Conservation (phyloP, 345 rosid species). For the Acer yangbiense region DNA sequence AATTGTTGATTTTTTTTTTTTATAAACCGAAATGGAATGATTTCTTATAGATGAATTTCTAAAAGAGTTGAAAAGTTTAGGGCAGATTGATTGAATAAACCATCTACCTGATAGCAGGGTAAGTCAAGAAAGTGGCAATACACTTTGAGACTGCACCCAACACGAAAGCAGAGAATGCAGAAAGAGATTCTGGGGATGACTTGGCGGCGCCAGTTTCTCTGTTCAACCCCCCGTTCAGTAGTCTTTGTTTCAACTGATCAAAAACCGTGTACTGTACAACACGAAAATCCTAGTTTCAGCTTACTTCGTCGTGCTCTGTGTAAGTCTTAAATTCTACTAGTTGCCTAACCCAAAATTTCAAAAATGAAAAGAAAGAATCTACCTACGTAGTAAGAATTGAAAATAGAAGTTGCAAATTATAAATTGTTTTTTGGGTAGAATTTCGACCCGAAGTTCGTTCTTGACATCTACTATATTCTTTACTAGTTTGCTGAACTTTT, state of each 20-base stretch:
- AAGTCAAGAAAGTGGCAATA: slow-evolving; percentile 75
- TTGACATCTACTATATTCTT: background rate
- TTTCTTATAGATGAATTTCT: background rate
- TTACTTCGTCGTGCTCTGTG: background rate
- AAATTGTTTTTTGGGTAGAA: background rate
- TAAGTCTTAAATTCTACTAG: slow-evolving; percentile 4
- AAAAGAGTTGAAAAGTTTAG: background rate
- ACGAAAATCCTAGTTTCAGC: slow-evolving; percentile 27
- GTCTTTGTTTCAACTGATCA: slow-evolving; percentile 86
- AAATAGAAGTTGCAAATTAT: slow-evolving; percentile 4
- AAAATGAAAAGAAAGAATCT: background rate
- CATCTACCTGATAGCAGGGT: slow-evolving; percentile 87
- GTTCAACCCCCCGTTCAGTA: slow-evolving; percentile 40
- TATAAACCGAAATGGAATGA: background rate
- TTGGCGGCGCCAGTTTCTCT: slow-evolving; percentile 29
- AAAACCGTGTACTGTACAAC: slow-evolving; percentile 79
- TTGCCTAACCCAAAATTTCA: background rate
- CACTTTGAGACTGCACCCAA: slow-evolving; percentile 90
- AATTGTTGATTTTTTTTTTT: background rate
- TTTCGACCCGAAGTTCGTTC: background rate
- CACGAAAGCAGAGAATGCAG: slow-evolving; percentile 82
- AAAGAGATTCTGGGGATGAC: slow-evolving; percentile 60
- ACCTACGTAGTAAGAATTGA: background rate
- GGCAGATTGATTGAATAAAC: background rate
- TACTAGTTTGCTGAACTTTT: background rate